Evolutionary conservation across 306 rosid species (phyloP).

Genomic region (Lagenaria siceraria): DNA sequence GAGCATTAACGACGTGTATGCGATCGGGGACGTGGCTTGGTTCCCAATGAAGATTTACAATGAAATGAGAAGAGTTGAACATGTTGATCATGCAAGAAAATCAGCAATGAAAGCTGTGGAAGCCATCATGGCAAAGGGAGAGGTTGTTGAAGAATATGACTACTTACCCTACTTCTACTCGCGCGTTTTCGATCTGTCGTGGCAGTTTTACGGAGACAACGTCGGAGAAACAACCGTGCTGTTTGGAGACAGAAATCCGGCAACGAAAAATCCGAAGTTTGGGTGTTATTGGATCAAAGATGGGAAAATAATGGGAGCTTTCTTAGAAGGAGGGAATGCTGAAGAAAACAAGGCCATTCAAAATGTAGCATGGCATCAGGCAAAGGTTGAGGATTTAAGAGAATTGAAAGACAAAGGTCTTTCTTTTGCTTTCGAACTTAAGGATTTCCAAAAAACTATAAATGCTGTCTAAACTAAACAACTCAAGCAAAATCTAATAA

Average conservation of each 20-base stretch:
- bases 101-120: slow-evolving; percentile 34
- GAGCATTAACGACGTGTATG: slow-evolving; percentile 17
- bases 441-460: background rate
- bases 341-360: slow-evolving; percentile 30
- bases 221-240: slow-evolving; percentile 22
- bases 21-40: slow-evolving; percentile 24
- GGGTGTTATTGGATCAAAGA: slow-evolving; percentile 29
- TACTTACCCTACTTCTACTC: slow-evolving; percentile 30
- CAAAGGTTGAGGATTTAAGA: slow-evolving; percentile 3
- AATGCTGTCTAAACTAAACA: background rate
- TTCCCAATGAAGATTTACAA: slow-evolving; percentile 22
- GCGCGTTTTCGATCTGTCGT: slow-evolving; percentile 25
- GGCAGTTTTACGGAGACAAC: slow-evolving; percentile 33
- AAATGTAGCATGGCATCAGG: slow-evolving; percentile 22
- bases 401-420: slow-evolving; percentile 15
- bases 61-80: slow-evolving; percentile 34
- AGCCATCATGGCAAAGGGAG: slow-evolving; percentile 17
- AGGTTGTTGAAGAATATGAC: slow-evolving; percentile 16
- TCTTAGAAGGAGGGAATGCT: slow-evolving; percentile 33
- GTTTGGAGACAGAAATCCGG: slow-evolving; percentile 15
- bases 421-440: slow-evolving; percentile 13
- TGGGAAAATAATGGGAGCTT: slow-evolving; percentile 28
- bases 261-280: slow-evolving; percentile 18
- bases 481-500: background rate
- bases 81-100: slow-evolving; percentile 35